A percentile compares a stretch with the other conserved stretches of the same genome.
phyloP scores from a whole-genome alignment of 225 moss, liverwort and hornwort genomes.

The Anthoceros angustus region DNA sequence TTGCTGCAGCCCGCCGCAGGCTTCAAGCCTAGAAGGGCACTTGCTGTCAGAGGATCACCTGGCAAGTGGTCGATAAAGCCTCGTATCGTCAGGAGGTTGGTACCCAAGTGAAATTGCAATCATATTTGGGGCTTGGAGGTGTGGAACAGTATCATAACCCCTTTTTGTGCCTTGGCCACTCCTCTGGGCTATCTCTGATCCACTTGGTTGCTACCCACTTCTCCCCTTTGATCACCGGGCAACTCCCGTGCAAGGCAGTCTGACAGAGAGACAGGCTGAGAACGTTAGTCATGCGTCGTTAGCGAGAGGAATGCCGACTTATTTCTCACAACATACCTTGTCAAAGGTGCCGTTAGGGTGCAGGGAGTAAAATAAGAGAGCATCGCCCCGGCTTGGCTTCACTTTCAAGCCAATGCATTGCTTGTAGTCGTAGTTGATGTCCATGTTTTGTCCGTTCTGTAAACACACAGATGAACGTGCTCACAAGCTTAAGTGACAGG shows the following conservation, averaged over 20 bases:
- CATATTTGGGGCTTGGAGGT: too few species aligned
- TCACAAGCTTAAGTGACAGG: neutral
- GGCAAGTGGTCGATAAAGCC: too few species aligned
- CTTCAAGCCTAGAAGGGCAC: too few species aligned
- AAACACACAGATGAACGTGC: neutral
- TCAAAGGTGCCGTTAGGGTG: slow-evolving; percentile 86
- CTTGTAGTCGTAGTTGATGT: slow-evolving; percentile 56
- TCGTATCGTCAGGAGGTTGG: too few species aligned
- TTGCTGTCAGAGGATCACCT: too few species aligned
- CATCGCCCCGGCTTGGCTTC: slow-evolving; percentile 92
- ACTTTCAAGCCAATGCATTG: slow-evolving; percentile 72
- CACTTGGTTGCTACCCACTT: slow-evolving; percentile 99
- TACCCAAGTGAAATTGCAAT: too few species aligned
- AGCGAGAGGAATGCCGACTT: neutral
- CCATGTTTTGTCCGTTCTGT: slow-evolving; percentile 67
- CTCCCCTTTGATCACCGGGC: slow-evolving; percentile 76
- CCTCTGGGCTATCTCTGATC: slow-evolving; percentile 43
- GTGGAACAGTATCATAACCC: too few species aligned
- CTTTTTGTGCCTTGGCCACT: too few species aligned
- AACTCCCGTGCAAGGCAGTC: slow-evolving; percentile 92
- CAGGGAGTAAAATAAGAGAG: slow-evolving; percentile 87
- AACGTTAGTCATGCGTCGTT: neutral
- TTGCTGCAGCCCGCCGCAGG: too few species aligned
- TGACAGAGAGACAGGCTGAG: slow-evolving; percentile 9
- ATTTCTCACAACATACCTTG: slow-evolving; percentile 30